phyloP scores from a whole-genome alignment of 805 yeast genomes.

The Brettanomyces naardenensis region DNA sequence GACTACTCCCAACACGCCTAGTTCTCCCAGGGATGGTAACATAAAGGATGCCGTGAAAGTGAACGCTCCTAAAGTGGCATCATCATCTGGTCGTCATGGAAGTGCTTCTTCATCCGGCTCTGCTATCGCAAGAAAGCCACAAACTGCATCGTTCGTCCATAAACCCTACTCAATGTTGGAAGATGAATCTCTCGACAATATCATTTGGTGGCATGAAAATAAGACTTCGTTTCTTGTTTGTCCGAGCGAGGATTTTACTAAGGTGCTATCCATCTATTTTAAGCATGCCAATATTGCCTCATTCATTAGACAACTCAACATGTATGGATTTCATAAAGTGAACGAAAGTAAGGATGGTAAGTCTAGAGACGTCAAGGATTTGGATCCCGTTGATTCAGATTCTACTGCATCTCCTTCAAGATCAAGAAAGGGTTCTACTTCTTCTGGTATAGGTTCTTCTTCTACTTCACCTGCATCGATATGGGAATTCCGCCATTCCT shows the following conservation, averaged over 20 bases:
- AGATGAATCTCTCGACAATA: conserved; percentile 58
- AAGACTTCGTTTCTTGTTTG: conserved; percentile 64
- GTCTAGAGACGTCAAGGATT: conserved; percentile 4
- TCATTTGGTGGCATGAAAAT: conserved; percentile 78
- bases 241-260: conserved; percentile 83
- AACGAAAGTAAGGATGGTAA: conserved; percentile 26
- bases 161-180: conserved; percentile 88
- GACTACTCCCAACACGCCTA: not conserved
- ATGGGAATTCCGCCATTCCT: conserved; percentile 90
- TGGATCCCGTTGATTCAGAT: not conserved
- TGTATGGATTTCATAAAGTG: conserved; percentile 79
- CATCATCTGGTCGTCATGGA: not conserved
- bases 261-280: conserved; percentile 59
- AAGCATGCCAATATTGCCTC: conserved; percentile 77
- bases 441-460: conserved; percentile 11
- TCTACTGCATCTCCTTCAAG: not conserved
- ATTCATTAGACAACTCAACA: conserved; percentile 70
- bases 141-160: conserved; percentile 59
- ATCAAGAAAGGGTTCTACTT: conserved; percentile 10
- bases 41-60: not conserved
- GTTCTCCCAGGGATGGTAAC: no score
- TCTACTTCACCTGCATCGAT: conserved; percentile 9
- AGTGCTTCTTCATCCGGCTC: not conserved
- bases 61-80: not conserved
- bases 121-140: conserved; percentile 7